Base-by-base conservation (phyloP, 2,329 filamentous ascomycete species). In the Colletotrichum sansevieriae region DNA sequence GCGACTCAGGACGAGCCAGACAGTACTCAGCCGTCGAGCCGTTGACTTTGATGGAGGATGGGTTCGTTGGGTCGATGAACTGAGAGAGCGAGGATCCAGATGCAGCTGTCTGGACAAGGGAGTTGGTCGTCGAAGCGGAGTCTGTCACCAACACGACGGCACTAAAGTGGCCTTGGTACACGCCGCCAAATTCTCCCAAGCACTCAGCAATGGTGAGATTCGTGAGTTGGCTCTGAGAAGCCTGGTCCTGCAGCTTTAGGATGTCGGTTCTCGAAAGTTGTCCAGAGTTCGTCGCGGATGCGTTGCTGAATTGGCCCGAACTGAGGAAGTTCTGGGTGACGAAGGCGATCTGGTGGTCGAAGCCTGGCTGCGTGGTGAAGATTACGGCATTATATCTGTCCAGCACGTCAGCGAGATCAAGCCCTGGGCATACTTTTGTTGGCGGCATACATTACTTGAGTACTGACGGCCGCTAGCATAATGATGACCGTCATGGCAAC, bases 361-460 rank as follows among this genome's bases (percentile, higher is more conserved):
- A 64, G 37, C 76, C 76, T 44, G 77, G 75, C 52, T 79, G 77
- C 11, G 80, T 81, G 67, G 80, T 80, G 67, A 82, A 83, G 54
- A 86, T 79, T 77, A 85, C 74, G 68, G 83, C 79, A 82, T 87
- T 86, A 82, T 85, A 86, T 74, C 84, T 85, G 67, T 20, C 12
- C 22, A 18, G 12, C 37, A 22, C 43, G 72, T 76, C 56, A 76
- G 74, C 63, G 37, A 57, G 49, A 2, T 35, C 61, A 20, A 58
- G 70, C 15, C n/a, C n/a, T 15, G 20, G 43, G 11, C 25, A 3
- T n/a, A 49, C 46, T 29, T 47, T 25, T 25, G 33, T 20, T 29
- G 22, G 8, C 39, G 15, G 72, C 83, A 75, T 73, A 87, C 84
- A 87, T 83, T 81, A 87, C 78, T 77, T 85, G 84, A 15, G 81